Evolutionary conservation across 2,329 filamentous ascomycete species (phyloP).

Genomic region (Paraphaeosphaeria minitans): DNA sequence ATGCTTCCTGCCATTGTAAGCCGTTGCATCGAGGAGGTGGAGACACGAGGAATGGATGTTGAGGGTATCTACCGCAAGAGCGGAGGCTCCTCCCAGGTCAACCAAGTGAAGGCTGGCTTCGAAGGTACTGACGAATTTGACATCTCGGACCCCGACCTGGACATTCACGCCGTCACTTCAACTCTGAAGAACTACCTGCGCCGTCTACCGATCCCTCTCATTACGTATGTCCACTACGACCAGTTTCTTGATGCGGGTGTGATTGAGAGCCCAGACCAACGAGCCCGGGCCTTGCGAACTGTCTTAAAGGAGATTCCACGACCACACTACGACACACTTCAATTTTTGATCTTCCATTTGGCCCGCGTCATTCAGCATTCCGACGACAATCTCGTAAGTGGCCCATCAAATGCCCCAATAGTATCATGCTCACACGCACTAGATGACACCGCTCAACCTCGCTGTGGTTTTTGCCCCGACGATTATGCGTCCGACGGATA

Average conservation of each 20-base stretch:
- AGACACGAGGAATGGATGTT: constrained; percentile 90
- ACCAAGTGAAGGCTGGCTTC: constrained; percentile 88
- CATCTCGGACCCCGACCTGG: constrained; percentile 89
- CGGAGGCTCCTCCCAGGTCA: constrained; percentile 88
- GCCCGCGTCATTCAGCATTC: constrained; percentile 83
- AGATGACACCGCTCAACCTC: constrained; percentile 96
- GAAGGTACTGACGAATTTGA: constrained; percentile 85
- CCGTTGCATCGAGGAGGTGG: constrained; percentile 95
- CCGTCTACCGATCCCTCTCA: constrained; percentile 83
- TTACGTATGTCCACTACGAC: constrained; percentile 94
- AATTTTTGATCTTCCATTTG: constrained; percentile 93
- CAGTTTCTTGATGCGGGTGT: constrained; percentile 79
- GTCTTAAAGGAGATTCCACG: constrained; percentile 80
- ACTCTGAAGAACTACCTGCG: constrained; percentile 98
- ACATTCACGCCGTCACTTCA: constrained; percentile 95
- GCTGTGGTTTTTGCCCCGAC: constrained; percentile 98
- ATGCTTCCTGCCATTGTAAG: constrained; percentile 90
- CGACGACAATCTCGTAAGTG: constrained; percentile 77
- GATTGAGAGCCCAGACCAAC: constrained; percentile 63
- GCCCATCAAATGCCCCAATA: not conserved
- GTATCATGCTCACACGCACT: constrained; percentile 19
- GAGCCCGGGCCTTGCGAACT: constrained; percentile 66
- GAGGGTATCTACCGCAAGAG: constrained; percentile 99
- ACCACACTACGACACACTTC: constrained; percentile 84
- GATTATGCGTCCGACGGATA: constrained; percentile 88